A percentile compares a stretch with the other conserved stretches of the same genome.
These are phyloP conservation scores for Ophiostoma sp. DNA, from an alignment of 2,329 filamentous ascomycete species.

Conservation along the genomic window DNA sequence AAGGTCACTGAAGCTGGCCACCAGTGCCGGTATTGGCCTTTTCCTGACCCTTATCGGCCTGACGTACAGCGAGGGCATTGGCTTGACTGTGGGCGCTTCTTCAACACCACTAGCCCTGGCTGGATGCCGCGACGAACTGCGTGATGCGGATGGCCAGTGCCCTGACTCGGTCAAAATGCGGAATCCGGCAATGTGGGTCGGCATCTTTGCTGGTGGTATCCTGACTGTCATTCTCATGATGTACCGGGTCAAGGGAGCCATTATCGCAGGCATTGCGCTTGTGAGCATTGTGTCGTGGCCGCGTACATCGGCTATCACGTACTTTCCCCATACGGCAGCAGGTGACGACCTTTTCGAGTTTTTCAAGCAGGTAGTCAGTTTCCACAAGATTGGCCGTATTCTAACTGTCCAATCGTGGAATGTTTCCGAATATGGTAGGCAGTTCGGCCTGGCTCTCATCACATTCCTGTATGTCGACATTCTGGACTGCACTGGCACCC, in stretches of 20 bases:
- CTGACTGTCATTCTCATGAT: slow-evolving; percentile 76
- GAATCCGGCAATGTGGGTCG: slow-evolving; percentile 64
- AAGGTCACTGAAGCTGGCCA: slow-evolving; percentile 59
- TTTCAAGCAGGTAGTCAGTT: slow-evolving; percentile 68
- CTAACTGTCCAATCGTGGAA: slow-evolving; percentile 63
- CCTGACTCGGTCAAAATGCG: slow-evolving; percentile 15
- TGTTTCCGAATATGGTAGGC: slow-evolving; percentile 49
- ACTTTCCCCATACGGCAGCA: slow-evolving; percentile 61
- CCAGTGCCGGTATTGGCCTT: slow-evolving; percentile 59
- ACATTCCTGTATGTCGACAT: slow-evolving; percentile 78
- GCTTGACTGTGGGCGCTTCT: slow-evolving; percentile 58
- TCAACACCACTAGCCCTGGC: slow-evolving; percentile 70
- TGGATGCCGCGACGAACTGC: slow-evolving; percentile 59
- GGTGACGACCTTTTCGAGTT: slow-evolving; percentile 63
- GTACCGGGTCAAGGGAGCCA: slow-evolving; percentile 68
- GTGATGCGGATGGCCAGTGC: slow-evolving; percentile 36
- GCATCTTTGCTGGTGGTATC: slow-evolving; percentile 66
- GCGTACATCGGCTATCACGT: slow-evolving; percentile 61
- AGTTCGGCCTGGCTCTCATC: slow-evolving; percentile 66
- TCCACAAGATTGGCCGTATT: slow-evolving; percentile 61
- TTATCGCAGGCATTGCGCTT: slow-evolving; percentile 65
- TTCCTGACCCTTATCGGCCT: slow-evolving; percentile 60
- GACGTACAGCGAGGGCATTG: slow-evolving; percentile 77
- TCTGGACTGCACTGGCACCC: slow-evolving; percentile 68
- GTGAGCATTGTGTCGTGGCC: slow-evolving; percentile 73